These are phyloP conservation scores for Aspergillus sp. DNA, from an alignment of 2,329 filamentous ascomycete genomes.

Conservation along the genomic window DNA sequence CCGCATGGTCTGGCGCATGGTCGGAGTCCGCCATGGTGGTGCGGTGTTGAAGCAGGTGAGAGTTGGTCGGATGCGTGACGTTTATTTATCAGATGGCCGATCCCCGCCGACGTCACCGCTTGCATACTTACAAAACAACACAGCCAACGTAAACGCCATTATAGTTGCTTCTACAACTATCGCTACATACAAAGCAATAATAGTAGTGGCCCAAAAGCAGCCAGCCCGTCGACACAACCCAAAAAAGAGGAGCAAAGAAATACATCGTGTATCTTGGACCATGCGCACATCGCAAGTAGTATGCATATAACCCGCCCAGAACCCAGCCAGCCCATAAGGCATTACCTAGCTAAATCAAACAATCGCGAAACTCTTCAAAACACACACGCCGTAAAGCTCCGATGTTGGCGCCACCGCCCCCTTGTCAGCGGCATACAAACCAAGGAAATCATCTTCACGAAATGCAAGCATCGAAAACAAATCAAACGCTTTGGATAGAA, in stretches of 20 bases:
- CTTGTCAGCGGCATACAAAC: slow-evolving; percentile 13
- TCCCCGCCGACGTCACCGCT: slow-evolving; percentile 1
- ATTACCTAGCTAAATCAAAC: slow-evolving; percentile 12
- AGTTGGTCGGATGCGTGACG: background rate
- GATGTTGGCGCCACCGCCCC: slow-evolving; percentile 12
- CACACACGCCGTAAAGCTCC: slow-evolving; percentile 14
- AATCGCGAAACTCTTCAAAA: slow-evolving; percentile 11
- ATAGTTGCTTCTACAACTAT: slow-evolving; percentile 16
- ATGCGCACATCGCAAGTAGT: slow-evolving; percentile 15
- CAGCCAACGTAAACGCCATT: slow-evolving; percentile 10
- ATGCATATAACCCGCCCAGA: slow-evolving; percentile 17
- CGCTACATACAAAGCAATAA: slow-evolving; percentile 23
- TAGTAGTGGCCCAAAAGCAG: slow-evolving; percentile 15
- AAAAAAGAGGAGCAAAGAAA: slow-evolving; percentile 5
- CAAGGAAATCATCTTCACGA: slow-evolving; percentile 10
- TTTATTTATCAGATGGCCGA: background rate
- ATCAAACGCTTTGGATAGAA: slow-evolving; percentile 14
- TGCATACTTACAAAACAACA: too few species aligned
- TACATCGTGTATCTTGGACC: slow-evolving; percentile 14
- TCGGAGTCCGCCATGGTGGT: slow-evolving; percentile 9
- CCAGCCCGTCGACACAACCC: slow-evolving; percentile 13
- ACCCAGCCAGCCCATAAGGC: slow-evolving; percentile 17
- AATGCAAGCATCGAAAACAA: slow-evolving; percentile 15
- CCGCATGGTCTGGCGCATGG: slow-evolving; percentile 6
- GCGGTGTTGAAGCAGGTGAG: background rate